These are phyloP conservation scores for Geranomyces michiganensis DNA, from an alignment of 192 early-diverging fungal species.

Conservation along the genomic window DNA sequence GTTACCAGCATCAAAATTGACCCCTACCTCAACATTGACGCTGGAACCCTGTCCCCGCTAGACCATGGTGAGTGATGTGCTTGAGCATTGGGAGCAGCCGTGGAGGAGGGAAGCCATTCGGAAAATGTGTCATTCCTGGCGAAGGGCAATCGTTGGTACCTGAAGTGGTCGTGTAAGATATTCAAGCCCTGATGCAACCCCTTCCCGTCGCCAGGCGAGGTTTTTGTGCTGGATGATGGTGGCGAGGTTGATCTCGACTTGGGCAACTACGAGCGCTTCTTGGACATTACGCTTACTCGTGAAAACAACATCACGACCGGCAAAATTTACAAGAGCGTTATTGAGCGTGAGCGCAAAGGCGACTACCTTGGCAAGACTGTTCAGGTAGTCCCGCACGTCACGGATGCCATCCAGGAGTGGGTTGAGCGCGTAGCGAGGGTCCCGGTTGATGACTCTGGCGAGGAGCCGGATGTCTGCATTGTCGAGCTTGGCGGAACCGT, in stretches of 20 bases:
- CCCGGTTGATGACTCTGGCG: slow-evolving; percentile 79
- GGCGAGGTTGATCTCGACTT: slow-evolving; percentile 99
- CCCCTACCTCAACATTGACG: slow-evolving; percentile 99
- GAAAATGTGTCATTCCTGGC: too few relatives aligned
- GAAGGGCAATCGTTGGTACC: too few relatives aligned
- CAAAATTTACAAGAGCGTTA: slow-evolving; percentile 96
- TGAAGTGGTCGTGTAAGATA: too few relatives aligned
- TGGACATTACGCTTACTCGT: slow-evolving; percentile 88
- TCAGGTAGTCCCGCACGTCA: slow-evolving; percentile 98
- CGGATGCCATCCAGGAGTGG: slow-evolving; percentile 97
- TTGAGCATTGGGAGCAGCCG: too few relatives aligned
- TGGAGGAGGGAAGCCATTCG: too few relatives aligned
- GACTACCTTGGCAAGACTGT: slow-evolving; percentile 99
- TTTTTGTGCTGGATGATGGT: slow-evolving; percentile 98
- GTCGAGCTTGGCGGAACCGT: slow-evolving; percentile 98
- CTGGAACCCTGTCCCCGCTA: slow-evolving; percentile 93
- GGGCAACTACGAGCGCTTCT: slow-evolving; percentile 98
- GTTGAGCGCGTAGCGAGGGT: slow-evolving; percentile 91
- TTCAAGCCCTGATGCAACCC: neutral
- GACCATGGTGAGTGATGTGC: slow-evolving; percentile 78
- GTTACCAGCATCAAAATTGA: slow-evolving; percentile 99
- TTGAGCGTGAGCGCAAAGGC: slow-evolving; percentile 91
- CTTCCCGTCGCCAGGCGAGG: slow-evolving; percentile 71
- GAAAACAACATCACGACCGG: slow-evolving; percentile 99
- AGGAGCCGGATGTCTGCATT: slow-evolving; percentile 94